Base-by-base conservation (phyloP, 202 grass and related monocot genomes). In the Schoenoplectus tabernaemontani region DNA sequence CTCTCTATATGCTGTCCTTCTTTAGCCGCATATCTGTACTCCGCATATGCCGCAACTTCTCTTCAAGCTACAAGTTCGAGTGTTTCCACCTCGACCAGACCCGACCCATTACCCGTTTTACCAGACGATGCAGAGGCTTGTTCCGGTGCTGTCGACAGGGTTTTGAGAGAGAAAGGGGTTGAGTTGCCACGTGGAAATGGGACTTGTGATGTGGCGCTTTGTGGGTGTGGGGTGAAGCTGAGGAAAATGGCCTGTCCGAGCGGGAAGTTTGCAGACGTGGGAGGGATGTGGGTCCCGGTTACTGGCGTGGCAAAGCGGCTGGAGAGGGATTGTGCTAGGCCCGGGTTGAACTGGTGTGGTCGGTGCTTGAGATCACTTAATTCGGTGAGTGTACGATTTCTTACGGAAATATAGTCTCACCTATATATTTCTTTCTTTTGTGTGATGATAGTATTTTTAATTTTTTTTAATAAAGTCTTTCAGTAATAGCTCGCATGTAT, bases 71-170 rank as follows among this genome's bases (percentile, higher is more conserved):
- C 66, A 16, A 28, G 46, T 0, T n/a, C 69, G 9, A 63, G 57
- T 65, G 2, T 82, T 19, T 37, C 85, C 12, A 46, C 83, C 13
- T 70, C 76, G 0, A 77, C 65, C 2, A 62, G 48, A 23, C 59
- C 87, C 15, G 84, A 90, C 64, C 80, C 64, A 2, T 58, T 98
- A 72, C 91, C 95, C 15, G 69, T 93, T 39, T 85, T 89, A 50
- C 95, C 95, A 0, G 89, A 94, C 70, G 95, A 98, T 84, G 89
- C 91, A 1, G 95, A 98, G 81, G 84, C 86, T 44, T 98, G 91
- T 83, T 79, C 88, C 9, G 89, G 83, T 66, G 87, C 89, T 16
- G 85, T 87, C 23, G 91, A 92, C 77, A 69, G 95, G 86, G 91
- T 90, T 30, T 83, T 98, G 72, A 83, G 82, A 6, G 77, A 79